Base-by-base conservation (phyloP, 805 yeast genomes). In the Candida morakotiae region DNA sequence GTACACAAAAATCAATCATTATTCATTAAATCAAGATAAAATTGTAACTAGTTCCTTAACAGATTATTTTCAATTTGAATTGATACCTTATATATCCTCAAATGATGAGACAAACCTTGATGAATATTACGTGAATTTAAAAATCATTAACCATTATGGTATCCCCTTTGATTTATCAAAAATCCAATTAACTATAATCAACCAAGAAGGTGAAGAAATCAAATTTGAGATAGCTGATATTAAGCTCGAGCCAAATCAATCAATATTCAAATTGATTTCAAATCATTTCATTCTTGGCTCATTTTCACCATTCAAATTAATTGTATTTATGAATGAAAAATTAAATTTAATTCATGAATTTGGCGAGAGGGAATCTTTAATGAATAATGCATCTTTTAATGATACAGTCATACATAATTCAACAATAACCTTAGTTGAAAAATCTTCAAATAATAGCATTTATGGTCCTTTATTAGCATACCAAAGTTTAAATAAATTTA, bases 1-100 rank as follows among this genome's bases (percentile, higher is more conserved):
- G 14, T 32, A 36, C 14, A 9, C 33, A 5, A 38, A 35, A 17
- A 23, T 38, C 14, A 61, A 63, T 38, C 54, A 53, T 35, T 61
- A 51, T 44, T 49, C 42, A 14, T 34, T 22, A 22, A 28, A 31
- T 14, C 38, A 25, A 21, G 36, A 36, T 10, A 34, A 40, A 4
- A 49, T 51, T 27, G 38, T 52, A 9, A 43, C 39, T 16, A 30
- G 38, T 3, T 31, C 66, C 0, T 44, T 73, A 6, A 56, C 57
- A 3, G 52, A 54, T 1, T 49, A 75, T 34, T 71, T 76, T 39
- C 43, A 47, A 1, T 47, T 67, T 5, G 37, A 49, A 1, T 42
- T 76, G 2, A 40, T 44, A 4, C 73, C 77, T 0, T 60, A 51
- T 35, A 52, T 78, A 9, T 46, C 53, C 4, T 61, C 64, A 16